Conservation (phyloP, 805 yeast species). For the Myxozyma udenii region DNA sequence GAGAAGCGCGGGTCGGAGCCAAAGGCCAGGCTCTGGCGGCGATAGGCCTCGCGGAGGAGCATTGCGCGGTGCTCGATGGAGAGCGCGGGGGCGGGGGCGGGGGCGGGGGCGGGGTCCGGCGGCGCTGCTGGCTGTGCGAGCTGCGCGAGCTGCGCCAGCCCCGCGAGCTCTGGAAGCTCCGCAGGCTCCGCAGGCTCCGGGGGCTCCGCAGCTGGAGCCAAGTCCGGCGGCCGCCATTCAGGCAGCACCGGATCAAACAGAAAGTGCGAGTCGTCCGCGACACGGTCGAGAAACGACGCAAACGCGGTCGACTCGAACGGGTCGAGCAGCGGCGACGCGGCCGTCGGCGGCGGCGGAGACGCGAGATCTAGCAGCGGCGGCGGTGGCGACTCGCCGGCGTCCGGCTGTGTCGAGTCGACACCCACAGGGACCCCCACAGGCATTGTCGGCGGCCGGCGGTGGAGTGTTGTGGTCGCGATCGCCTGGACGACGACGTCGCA, state of each 20-base stretch:
- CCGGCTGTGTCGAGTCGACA: no score
- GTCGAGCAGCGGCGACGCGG: conserved; percentile 29
- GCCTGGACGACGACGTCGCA: no score
- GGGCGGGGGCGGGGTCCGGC: neutral
- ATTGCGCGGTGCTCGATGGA: conserved; percentile 21
- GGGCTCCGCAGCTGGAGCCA: neutral
- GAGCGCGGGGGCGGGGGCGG: neutral
- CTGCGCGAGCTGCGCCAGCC: neutral
- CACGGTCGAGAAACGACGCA: conserved; percentile 35
- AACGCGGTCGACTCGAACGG: conserved; percentile 36
- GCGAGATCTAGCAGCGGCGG: conserved; percentile 1
- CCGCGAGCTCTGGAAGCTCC: neutral
- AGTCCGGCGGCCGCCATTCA: conserved; percentile 15
- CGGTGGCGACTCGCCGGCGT: conserved; percentile 13
- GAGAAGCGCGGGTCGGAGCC: conserved; percentile 28
- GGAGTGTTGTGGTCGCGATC: no score
- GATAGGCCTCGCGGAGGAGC: conserved; percentile 20
- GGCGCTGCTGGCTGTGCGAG: neutral
- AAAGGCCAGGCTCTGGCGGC: conserved; percentile 25
- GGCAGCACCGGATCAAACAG: conserved; percentile 36
- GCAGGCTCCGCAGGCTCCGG: neutral
- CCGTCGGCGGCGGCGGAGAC: neutral
- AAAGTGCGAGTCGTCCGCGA: conserved; percentile 36
- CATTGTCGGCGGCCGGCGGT: no score
- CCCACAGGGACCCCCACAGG: no score